Conservation (phyloP, 148 eudicot genomes). For the Selenicereus undatus region DNA sequence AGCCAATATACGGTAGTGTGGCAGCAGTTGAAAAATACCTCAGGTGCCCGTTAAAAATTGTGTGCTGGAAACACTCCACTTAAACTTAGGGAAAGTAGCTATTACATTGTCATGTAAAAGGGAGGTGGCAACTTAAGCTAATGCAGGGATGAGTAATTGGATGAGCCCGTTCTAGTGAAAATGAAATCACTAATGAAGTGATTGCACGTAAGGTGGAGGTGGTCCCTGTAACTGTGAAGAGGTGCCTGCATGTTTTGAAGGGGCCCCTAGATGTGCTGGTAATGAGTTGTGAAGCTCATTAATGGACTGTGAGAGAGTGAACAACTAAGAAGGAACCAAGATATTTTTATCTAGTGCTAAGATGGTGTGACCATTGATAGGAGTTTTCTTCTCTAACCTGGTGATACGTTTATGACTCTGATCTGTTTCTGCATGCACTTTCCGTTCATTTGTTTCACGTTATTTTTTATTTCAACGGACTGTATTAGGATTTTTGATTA, state of each 20-base stretch:
- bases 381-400: not conserved
- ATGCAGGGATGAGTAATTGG: not conserved
- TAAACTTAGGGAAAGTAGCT: not conserved
- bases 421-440: constrained; percentile 1
- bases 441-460: not conserved
- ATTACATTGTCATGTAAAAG: not conserved
- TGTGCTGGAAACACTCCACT: not conserved
- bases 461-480: not conserved
- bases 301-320: not conserved
- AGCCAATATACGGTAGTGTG: not conserved
- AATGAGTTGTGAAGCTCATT: not conserved
- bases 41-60: not conserved
- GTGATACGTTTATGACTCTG: not conserved
- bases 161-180: not conserved
- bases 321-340: not conserved
- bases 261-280: not conserved
- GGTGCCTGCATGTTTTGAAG: not conserved
- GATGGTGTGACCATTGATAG: not conserved
- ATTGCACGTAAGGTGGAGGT: not conserved
- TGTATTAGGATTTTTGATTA: not conserved
- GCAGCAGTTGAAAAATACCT: not conserved
- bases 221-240: not conserved
- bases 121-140: not conserved
- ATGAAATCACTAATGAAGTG: too few species aligned
- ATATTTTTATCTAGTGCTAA: not conserved